Evolutionary conservation across 805 yeast genomes (phyloP), one percentile per base, ranked within the genome.

Genomic region (Phaffomyces antillensis): DNA sequence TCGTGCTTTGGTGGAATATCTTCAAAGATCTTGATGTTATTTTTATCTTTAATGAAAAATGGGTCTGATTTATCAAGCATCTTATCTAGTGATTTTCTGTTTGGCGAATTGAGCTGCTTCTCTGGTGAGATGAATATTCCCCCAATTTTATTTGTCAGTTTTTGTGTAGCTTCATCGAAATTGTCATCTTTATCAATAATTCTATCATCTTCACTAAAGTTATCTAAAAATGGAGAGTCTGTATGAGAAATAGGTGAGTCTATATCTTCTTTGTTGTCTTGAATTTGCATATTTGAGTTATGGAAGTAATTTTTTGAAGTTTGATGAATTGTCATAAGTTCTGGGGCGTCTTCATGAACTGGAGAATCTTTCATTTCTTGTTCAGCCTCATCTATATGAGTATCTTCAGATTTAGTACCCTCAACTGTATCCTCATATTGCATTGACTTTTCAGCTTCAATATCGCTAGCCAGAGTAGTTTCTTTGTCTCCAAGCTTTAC

Each of bases 41-140:
- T 48, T 34, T 47, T 53, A 7, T 49, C 28, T 13, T 46, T 40
- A 40, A 26, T 47, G 46, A 59, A 59, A 12, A 59, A 47, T 2
- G 61, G 62, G 40, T 59, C 61, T 3, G 54, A 37, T 33, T 46
- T 52, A 20, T 41, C 39, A 20, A 59, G 50, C 17, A 59, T 39
- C 18, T 52, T 47, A 16, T 43, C 41, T 30, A 56, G 41, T 7
- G 60, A 54, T 10, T 47, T 30, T 37, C 51, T 45, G 18, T 50
- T 51, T n/a, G 47, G 39, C 0, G 51, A 44, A 37, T 49, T 36
- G 3, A 25, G 31, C 25, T 34, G 31, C 43, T 56, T 58, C 39
- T 53, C 50, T 12, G 62, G 61, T 1, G 62, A 55, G 10, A 58
- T 58, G 34, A 55, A 50, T 11, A 58, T 53, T 5, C 49, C 52